Conservation (phyloP, 805 yeast species). For the Hanseniaspora guilliermondii region DNA sequence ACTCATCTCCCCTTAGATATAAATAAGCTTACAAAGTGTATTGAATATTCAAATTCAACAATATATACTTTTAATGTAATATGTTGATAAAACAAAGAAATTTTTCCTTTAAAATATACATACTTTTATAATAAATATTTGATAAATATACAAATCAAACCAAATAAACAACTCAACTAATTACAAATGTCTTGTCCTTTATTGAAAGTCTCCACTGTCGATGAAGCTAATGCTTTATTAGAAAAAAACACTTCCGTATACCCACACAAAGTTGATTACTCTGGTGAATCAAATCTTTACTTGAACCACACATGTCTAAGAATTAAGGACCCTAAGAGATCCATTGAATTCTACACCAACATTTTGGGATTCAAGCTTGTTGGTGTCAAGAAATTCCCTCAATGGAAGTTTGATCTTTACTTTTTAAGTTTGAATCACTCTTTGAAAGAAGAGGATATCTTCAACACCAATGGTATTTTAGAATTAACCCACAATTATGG, state of each 20-base stretch:
- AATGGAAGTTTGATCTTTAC: constrained; percentile 51
- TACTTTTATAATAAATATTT: neutral
- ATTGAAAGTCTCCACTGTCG: neutral
- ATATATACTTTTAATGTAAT: no score
- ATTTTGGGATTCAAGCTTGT: constrained; percentile 63
- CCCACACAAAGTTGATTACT: neutral
- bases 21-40: no score
- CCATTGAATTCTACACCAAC: constrained; percentile 60
- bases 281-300: neutral
- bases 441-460: constrained; percentile 28
- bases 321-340: constrained; percentile 64
- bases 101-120: no score
- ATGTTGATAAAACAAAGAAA: no score
- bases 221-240: neutral
- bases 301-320: constrained; percentile 67
- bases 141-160: neutral
- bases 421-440: constrained; percentile 39
- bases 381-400: constrained; percentile 39
- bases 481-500: constrained; percentile 79
- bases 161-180: neutral
- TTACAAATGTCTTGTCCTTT: neutral
- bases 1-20: no score
- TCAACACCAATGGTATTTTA: constrained; percentile 45
- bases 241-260: neutral
- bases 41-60: no score